Conservation (phyloP, 2,329 filamentous ascomycete species). For the Fusarium begoniae region DNA sequence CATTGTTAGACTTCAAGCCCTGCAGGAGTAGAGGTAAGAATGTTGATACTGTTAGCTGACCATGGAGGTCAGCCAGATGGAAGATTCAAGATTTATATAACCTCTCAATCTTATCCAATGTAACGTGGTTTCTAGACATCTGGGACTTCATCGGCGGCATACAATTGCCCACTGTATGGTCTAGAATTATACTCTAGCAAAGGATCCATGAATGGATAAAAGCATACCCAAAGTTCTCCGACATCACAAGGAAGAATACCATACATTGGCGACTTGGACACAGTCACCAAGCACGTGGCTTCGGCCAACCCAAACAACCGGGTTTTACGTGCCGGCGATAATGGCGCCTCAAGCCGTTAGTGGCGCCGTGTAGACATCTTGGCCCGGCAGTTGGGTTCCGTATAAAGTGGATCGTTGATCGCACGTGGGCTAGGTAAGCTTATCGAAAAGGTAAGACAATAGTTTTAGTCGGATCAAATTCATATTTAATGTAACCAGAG, state of each 20-base stretch:
- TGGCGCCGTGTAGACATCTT: not conserved
- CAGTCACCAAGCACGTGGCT: not conserved
- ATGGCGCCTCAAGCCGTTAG: not conserved
- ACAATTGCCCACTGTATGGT: accelerated
- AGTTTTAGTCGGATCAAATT: accelerated
- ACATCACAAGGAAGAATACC: accelerated
- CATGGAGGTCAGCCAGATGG: too few species aligned
- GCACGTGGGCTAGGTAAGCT: not conserved
- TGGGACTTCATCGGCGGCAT: too few species aligned
- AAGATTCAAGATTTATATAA: too few species aligned
- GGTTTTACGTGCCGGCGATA: not conserved
- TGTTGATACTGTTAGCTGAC: too few species aligned
- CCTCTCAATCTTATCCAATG: too few species aligned
- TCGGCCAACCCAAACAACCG: not conserved
- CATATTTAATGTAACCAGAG: accelerated
- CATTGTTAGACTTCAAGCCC: not conserved
- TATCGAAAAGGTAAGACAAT: not conserved
- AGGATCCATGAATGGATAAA: not conserved
- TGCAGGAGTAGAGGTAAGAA: too few species aligned
- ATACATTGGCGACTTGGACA: not conserved
- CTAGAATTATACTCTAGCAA: not conserved
- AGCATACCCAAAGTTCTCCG: not conserved
- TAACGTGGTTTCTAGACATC: too few species aligned
- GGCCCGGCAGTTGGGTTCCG: not conserved
- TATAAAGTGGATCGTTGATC: not conserved